Evolutionary conservation across 345 rosid genomes (phyloP), one percentile per base, ranked within the genome.

Genomic region (Microthlaspi erraticum): DNA sequence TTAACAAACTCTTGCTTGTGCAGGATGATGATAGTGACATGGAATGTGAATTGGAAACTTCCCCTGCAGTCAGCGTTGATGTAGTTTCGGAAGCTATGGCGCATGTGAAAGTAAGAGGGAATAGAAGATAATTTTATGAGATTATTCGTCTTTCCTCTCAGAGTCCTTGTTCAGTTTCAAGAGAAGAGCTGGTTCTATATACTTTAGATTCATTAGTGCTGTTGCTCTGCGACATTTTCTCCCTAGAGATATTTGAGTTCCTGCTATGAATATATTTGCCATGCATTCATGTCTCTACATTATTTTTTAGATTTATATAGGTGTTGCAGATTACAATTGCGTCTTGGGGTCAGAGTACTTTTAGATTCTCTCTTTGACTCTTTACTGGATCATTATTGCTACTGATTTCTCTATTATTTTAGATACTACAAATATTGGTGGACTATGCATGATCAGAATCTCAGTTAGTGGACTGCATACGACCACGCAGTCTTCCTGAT

Each of bases 21-120:
- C 83, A 94, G 99, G 96, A 91, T 73, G 96, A 89, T 72, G 96
- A 91, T 33, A 91, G 98, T 81, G 98, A 91, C 80, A 70, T 89
- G 49, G 99, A 94, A 50, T 88, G 67, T 54, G 99, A 94, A 66
- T 63, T 94, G 88, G 98, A 92, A 82, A 85, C 96, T 57, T 83
- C 64, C 60, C 97, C 99, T 68, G 77, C 78, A 39, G 87, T 81
- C 59, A 77, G 80, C 36, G 68, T 53, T 67, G 99, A 91, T 78
- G 83, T 86, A 49, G 76, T 85, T 9, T n/a, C 82, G 8, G 98
- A 91, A 79, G 98, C 91, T 74, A 83, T 90, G 60, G 98, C 98
- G 5, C 83, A 88, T 73, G 98, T 89, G 34, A 94, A 87, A 82
- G 99, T 94, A 80, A 64, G 76, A 53, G 31, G 66, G 32, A 34